A percentile compares a stretch with the other conserved stretches of the same genome.
These are phyloP conservation scores for Pythium myriotylum DNA, from an alignment of 352 stramenopile genomes.

Conservation along the genomic window DNA sequence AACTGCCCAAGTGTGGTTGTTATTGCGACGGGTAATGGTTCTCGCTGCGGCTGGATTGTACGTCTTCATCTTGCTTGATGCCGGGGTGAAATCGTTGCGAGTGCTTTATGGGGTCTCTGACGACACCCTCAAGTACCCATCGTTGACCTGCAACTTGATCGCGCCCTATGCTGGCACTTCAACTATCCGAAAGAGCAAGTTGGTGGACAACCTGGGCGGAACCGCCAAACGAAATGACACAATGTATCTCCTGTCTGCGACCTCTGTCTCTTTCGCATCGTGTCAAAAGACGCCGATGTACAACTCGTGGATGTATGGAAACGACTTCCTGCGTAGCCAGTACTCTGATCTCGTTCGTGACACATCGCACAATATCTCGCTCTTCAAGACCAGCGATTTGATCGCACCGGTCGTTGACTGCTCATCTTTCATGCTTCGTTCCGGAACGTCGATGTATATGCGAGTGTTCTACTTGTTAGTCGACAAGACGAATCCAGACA, in stretches of 20 bases:
- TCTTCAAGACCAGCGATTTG: conserved; percentile 13
- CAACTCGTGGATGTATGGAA: conserved; percentile 16
- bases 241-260: conserved; percentile 18
- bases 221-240: conserved; percentile 14
- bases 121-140: conserved; percentile 3
- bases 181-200: conserved; percentile 13
- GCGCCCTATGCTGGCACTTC: conserved; percentile 12
- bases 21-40: conserved; percentile 9
- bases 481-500: conserved; percentile 4
- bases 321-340: conserved; percentile 8
- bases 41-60: background rate
- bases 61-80: background rate
- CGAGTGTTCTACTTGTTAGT: conserved; percentile 26
- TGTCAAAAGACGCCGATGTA: conserved; percentile 8
- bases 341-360: conserved; percentile 16
- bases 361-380: conserved; percentile 22
- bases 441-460: conserved; percentile 11
- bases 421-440: conserved; percentile 14
- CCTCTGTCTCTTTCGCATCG: conserved; percentile 2
- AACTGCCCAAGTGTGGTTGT: conserved; percentile 4
- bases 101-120: conserved; percentile 6
- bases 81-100: background rate
- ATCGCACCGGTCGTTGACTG: conserved; percentile 44
- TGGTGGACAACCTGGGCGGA: background rate
- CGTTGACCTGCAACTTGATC: conserved; percentile 2